A percentile compares a stretch with the other conserved stretches of the same genome.
Conservation (phyloP, 2,329 filamentous ascomycete species). For the Stachybotrys elegans region DNA sequence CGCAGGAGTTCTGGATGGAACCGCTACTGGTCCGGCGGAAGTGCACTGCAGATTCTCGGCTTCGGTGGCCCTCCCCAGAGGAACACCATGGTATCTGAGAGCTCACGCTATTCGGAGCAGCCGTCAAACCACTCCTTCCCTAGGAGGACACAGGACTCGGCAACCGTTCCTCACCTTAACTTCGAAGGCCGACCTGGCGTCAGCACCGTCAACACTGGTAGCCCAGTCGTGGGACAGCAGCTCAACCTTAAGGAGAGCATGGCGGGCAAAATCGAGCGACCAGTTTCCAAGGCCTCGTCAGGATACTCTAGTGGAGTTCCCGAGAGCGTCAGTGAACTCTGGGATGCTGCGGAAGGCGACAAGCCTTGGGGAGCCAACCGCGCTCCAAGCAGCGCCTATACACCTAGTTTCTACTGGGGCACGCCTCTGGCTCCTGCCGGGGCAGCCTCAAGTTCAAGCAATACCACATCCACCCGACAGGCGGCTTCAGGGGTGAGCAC, state of each 20-base stretch:
- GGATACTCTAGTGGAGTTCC: constrained; percentile 62
- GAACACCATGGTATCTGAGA: constrained; percentile 50
- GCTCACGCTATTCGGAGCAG: constrained; percentile 49
- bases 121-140: constrained; percentile 16
- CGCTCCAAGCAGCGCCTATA: constrained; percentile 48
- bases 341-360: constrained; percentile 42
- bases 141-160: constrained; percentile 60
- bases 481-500: constrained; percentile 33
- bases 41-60: constrained; percentile 60
- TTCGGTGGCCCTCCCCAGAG: constrained; percentile 39
- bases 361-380: constrained; percentile 46
- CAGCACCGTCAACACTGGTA: constrained; percentile 62
- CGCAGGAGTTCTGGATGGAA: constrained; percentile 71
- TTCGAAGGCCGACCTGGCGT: constrained; percentile 59
- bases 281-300: constrained; percentile 44
- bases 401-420: constrained; percentile 35
- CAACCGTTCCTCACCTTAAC: constrained; percentile 63
- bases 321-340: constrained; percentile 54
- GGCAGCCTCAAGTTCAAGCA: constrained; percentile 6
- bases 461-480: constrained; percentile 23
- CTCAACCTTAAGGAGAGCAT: constrained; percentile 52
- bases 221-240: constrained; percentile 63
- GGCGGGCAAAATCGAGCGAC: constrained; percentile 56
- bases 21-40: constrained; percentile 71
- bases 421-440: constrained; percentile 31